These are phyloP conservation scores for Tuber aestivum DNA, from an alignment of 495 filamentous ascomycete species.

Conservation along the genomic window DNA sequence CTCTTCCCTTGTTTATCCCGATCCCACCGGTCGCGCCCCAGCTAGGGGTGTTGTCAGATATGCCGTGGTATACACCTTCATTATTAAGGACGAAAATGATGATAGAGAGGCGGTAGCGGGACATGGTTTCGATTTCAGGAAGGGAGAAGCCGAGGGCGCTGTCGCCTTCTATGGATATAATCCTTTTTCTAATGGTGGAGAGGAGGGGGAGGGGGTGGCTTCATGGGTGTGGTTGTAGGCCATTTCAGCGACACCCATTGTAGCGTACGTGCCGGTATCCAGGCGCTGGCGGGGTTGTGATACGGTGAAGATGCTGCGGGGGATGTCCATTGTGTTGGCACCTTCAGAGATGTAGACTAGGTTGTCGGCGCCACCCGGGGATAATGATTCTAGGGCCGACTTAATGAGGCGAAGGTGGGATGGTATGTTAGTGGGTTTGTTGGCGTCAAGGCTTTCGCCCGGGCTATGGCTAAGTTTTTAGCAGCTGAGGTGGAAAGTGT, in stretches of 20 bases:
- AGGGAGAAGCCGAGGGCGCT: conserved; percentile 59
- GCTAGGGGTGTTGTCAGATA: conserved; percentile 44
- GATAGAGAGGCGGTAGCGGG: conserved; percentile 56
- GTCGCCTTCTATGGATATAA: conserved; percentile 59
- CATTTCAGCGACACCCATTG: conserved; percentile 61
- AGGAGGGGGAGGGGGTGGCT: conserved; percentile 9
- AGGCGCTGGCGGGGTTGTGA: conserved; percentile 56
- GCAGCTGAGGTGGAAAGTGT: conserved; percentile 41
- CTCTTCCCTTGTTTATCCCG: conserved; percentile 43
- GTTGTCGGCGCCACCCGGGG: conserved; percentile 47
- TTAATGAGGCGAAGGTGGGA: conserved; percentile 55
- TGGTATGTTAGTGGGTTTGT: conserved; percentile 53
- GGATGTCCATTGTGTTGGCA: conserved; percentile 65
- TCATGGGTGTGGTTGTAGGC: conserved; percentile 52
- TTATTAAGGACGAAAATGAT: conserved; percentile 62
- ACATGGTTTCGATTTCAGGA: conserved; percentile 62
- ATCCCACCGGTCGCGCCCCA: conserved; percentile 44
- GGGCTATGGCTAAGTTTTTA: conserved; percentile 37
- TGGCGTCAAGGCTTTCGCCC: conserved; percentile 48
- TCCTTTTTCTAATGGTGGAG: conserved; percentile 47
- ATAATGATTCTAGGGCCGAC: conserved; percentile 40
- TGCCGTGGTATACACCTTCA: conserved; percentile 59
- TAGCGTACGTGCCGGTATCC: conserved; percentile 61
- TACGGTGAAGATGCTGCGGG: conserved; percentile 56
- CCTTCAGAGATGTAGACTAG: conserved; percentile 62